Conservation (phyloP, 2,329 filamentous ascomycete genomes). For the Cercospora sojina region DNA sequence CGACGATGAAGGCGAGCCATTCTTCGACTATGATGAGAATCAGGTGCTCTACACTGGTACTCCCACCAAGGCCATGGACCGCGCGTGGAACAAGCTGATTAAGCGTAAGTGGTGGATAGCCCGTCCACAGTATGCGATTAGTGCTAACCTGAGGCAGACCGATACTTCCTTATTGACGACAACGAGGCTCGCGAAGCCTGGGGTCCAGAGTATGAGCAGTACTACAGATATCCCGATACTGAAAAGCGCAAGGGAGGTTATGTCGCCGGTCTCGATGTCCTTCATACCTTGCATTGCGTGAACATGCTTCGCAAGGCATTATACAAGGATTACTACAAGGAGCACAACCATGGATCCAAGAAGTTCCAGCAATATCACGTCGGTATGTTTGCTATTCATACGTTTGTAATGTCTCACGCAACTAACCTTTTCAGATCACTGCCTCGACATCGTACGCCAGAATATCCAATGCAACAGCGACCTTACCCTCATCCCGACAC, state of each 20-base stretch:
- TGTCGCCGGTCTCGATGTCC: conserved; percentile 23
- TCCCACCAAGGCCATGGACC: conserved; percentile 6
- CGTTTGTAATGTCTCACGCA: no score
- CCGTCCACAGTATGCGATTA: not conserved
- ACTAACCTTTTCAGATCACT: conserved; percentile 18
- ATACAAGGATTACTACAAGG: conserved; percentile 12
- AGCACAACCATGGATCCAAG: not conserved
- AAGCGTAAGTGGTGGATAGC: not conserved
- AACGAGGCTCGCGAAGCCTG: conserved; percentile 24
- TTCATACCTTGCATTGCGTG: conserved; percentile 26
- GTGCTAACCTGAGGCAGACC: conserved; percentile 5
- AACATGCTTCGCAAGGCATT: conserved; percentile 12
- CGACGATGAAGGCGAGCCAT: conserved; percentile 12
- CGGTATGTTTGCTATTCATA: not conserved
- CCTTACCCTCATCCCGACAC: conserved; percentile 25
- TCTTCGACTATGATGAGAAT: not conserved
- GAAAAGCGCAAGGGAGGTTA: conserved; percentile 18
- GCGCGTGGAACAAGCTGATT: conserved; percentile 11
- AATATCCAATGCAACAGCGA: conserved; percentile 26
- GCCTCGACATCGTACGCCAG: conserved; percentile 28
- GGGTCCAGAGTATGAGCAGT: conserved; percentile 12
- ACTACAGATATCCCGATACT: conserved; percentile 1
- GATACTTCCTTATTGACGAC: conserved; percentile 27
- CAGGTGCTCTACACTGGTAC: conserved; percentile 6
- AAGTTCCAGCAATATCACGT: conserved; percentile 14